Percentiles rank a stretch among this genome's conserved stretches.
Evolutionary conservation across 331 rosid species (phyloP).

Genomic region (Acacia concinna): DNA sequence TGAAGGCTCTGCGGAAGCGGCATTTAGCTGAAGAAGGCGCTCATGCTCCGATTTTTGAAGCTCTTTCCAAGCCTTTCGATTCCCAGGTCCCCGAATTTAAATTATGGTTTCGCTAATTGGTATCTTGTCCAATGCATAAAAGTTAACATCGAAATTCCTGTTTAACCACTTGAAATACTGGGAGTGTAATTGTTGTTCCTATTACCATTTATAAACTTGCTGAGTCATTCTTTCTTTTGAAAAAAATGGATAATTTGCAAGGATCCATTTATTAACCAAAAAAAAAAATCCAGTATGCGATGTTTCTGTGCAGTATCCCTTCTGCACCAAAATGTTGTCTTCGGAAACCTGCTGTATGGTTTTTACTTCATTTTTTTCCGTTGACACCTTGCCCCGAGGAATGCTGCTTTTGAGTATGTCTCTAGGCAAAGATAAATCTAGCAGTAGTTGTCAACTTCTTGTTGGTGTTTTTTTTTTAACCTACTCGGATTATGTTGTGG

Average conservation of each 20-base stretch:
- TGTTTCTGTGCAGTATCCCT: neutral
- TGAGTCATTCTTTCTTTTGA: neutral
- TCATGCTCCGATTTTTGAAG: constrained; percentile 63
- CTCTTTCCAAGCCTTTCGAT: constrained; percentile 56
- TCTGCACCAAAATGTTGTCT: neutral
- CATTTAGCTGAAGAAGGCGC: constrained; percentile 77
- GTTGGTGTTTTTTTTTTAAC: constrained; percentile 4
- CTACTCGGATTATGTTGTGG: neutral
- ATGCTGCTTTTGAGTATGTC: neutral
- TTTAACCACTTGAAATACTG: neutral
- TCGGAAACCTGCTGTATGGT: neutral
- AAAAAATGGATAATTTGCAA: neutral
- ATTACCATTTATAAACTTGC: neutral
- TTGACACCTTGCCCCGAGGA: neutral
- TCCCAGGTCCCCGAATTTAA: constrained; percentile 46
- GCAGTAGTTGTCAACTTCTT: neutral
- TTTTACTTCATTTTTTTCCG: neutral
- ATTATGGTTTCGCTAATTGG: neutral
- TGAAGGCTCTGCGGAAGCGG: constrained; percentile 61
- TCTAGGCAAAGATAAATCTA: neutral
- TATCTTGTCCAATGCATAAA: neutral
- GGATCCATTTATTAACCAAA: neutral
- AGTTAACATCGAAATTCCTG: neutral
- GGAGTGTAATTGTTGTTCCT: neutral
- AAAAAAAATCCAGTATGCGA: neutral